A percentile compares a stretch with the other conserved stretches of the same genome.
These are phyloP conservation scores for Trichoderma gracile DNA, from an alignment of 2,329 filamentous ascomycete species.

Conservation along the genomic window DNA sequence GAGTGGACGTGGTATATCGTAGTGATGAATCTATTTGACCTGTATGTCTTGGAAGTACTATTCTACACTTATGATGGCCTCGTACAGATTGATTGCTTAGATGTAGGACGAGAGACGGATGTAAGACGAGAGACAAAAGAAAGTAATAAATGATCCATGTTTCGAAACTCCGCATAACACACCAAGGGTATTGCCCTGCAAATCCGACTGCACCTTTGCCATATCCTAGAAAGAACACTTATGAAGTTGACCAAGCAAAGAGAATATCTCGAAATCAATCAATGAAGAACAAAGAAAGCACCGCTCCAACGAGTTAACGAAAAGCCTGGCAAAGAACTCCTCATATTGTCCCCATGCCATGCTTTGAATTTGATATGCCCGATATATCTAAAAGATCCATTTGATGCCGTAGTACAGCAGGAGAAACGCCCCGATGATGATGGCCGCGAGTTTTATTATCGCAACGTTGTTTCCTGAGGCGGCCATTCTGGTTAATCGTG, in stretches of 20 bases:
- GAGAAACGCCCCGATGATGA: slow-evolving; percentile 72
- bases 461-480: slow-evolving; percentile 87
- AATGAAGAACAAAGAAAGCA: no score
- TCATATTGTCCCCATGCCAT: background rate
- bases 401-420: slow-evolving; percentile 72
- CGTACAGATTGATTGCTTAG: slow-evolving; percentile 11
- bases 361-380: background rate
- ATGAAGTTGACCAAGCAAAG: no score
- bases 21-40: slow-evolving; percentile 8
- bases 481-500: slow-evolving; percentile 85
- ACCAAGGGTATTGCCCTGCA: slow-evolving; percentile 28
- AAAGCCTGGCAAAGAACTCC: background rate
- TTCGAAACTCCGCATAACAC: slow-evolving; percentile 16
- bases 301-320: no score
- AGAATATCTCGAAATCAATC: no score
- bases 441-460: slow-evolving; percentile 83
- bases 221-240: slow-evolving; percentile 17
- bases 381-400: slow-evolving; percentile 56
- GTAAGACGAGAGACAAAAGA: no score
- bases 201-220: slow-evolving; percentile 16
- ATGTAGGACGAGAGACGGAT: background rate
- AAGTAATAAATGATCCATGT: background rate
- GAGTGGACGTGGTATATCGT: background rate
- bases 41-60: slow-evolving; percentile 1
- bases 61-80: slow-evolving; percentile 10